Base-by-base conservation (phyloP, 2,329 filamentous ascomycete genomes). In the Eutypa lata region DNA sequence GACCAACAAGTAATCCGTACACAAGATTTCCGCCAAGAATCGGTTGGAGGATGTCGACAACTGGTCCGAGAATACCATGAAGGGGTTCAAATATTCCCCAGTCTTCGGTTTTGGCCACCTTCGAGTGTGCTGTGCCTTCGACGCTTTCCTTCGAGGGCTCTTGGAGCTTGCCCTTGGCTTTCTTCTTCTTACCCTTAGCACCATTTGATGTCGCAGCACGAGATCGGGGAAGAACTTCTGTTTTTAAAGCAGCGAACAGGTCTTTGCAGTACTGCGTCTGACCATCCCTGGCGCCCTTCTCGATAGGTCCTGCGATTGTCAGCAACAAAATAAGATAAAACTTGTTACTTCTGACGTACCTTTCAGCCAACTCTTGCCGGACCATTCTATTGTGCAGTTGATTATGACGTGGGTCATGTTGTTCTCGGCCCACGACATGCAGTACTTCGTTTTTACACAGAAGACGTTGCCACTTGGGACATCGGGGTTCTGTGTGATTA, bases 351-450 rank as follows among this genome's bases (percentile, higher is more conserved):
- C 31, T 58, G 49, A 37, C 77, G 68, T 76, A 95, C 92, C 90
- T 76, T 94, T 97, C 45, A 99, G 76, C 94, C 94, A 99, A 75
- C 92, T 97, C 79, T 97, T 99, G 62, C 92, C 92, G 3, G 88
- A 87, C 95, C 95, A 99, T 66, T 99, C 95, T 43, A 97, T 89
- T 2, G 86, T 88, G 69, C 91, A 97, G 60, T 88, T 97, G 74
- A 93, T 88, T 56, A 94, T 84, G 28, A 99, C 75, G 26, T 91
- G 83, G 1, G 95, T 99, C 38, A 84, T 77, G 64, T 96, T 96
- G 57, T 86, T 87, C 48, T 94, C 86, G 3, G 87, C 91, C 94
- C 94, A 99, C 49, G 90, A 90, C 21, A 99, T 78, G 65, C 95
- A 96, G 66, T 97, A 99, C 62, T 89, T 90, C 3, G 94, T 99